Evolutionary conservation across 139 green algal species (phyloP).

Genomic region (Pleodorina starrii): DNA sequence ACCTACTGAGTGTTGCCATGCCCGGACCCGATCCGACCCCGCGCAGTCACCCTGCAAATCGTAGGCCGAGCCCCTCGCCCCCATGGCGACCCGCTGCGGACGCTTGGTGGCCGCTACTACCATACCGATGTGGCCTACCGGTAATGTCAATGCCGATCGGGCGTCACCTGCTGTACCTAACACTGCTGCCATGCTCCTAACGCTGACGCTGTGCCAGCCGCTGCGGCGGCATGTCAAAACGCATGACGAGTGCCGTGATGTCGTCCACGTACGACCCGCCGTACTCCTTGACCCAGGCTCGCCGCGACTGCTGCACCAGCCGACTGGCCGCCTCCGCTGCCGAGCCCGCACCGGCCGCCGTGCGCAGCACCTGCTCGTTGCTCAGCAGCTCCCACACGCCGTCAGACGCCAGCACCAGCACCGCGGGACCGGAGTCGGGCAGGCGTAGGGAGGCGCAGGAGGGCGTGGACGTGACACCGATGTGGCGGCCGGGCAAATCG

Average conservation of each 20-base stretch:
- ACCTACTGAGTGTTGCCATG: no score
- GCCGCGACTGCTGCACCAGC: conserved; percentile 65
- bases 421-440: background rate
- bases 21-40: no score
- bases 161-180: no score
- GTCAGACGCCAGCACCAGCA: conserved; percentile 76
- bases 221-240: conserved; percentile 30
- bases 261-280: conserved; percentile 65
- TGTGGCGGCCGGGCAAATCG: conserved; percentile 52
- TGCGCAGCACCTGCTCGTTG: conserved; percentile 54
- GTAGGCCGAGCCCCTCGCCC: no score
- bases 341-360: background rate
- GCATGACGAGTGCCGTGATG: conserved; percentile 60
- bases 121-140: no score
- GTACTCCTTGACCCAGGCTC: conserved; percentile 60
- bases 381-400: conserved; percentile 86
- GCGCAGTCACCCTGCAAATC: no score
- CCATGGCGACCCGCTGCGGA: no score
- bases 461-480: conserved; percentile 75
- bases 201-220: no score
- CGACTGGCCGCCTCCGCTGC: conserved; percentile 24
- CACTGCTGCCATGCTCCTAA: no score
- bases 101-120: no score
- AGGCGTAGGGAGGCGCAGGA: background rate
- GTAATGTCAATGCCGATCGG: no score